A percentile compares a stretch with the other conserved stretches of the same genome.
Evolutionary conservation across 129 eudicot species (phyloP).

Genomic region (Chrysanthemum makinoi): DNA sequence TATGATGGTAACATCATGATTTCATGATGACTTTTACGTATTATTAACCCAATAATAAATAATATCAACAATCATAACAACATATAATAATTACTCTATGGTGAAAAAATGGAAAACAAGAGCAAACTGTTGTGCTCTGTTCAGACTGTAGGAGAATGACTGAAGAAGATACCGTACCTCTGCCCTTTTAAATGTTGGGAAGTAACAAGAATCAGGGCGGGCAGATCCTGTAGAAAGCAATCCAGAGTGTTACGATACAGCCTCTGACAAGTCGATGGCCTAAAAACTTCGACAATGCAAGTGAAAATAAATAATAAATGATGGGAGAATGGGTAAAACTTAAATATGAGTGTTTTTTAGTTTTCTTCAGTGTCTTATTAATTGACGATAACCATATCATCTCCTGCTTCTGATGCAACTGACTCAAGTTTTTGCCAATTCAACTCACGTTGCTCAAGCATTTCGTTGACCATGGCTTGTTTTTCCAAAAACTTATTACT

Average conservation of each 20-base stretch:
- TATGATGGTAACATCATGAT: slow-evolving; percentile 8
- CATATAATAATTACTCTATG: slow-evolving; percentile 17
- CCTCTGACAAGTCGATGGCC: slow-evolving; percentile 10
- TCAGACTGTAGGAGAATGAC: slow-evolving; percentile 18
- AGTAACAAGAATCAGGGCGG: slow-evolving; percentile 11
- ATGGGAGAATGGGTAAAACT: slow-evolving; percentile 22
- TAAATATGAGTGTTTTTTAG: slow-evolving; percentile 5
- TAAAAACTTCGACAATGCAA: slow-evolving; percentile 10
- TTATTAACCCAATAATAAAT: slow-evolving; percentile 25
- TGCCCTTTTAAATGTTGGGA: slow-evolving; percentile 25
- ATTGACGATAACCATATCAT: slow-evolving; percentile 28
- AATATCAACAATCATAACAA: slow-evolving; percentile 19
- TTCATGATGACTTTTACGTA: slow-evolving; percentile 11
- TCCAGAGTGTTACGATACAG: no score
- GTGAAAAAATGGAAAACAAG: slow-evolving; percentile 10
- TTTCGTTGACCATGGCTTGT: slow-evolving; percentile 33
- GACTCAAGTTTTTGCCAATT: slow-evolving; percentile 60
- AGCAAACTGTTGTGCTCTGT: slow-evolving; percentile 16
- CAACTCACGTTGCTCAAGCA: slow-evolving; percentile 39
- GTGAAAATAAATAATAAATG: background rate
- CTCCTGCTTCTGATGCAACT: slow-evolving; percentile 41
- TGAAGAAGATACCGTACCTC: slow-evolving; percentile 20
- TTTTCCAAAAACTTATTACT: slow-evolving; percentile 34
- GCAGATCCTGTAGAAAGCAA: no score
- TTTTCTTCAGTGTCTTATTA: background rate